Evolutionary conservation across 768 basidiomycete genomes (phyloP), one percentile per base, ranked within the genome.

Genomic region (Leccinum pellstonianum): DNA sequence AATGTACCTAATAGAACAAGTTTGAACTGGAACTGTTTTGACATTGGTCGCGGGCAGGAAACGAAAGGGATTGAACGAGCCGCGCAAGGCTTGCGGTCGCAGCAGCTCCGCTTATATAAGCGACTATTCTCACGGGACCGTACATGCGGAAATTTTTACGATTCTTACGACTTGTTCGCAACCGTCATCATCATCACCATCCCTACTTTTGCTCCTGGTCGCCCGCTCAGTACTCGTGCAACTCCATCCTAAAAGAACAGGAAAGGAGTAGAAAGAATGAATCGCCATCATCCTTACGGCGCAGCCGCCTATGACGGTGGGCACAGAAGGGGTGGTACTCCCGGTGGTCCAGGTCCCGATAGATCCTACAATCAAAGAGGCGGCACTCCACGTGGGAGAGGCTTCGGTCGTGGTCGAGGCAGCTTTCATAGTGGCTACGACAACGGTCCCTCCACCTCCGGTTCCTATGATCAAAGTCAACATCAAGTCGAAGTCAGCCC

Each of bases 1-100:
- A 0, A 43, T 5, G 41, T 62, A 92, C 97, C 97, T 62, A 98
- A 85, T 50, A 98, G 85, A 63, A 98, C 96, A 65, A 98, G 90
- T 75, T 98, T 98, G 81, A 96, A 97, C 76, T 93, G 92, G 66
- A 83, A 91, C 77, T 94, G 92, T 75, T 91, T 91, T 61, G 93
- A 92, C 93, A 95, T 95, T 77, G 77, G 61, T 64, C 76, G 65
- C 73, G 71, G 63, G 66, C 62, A 64, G 66, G 60, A 38, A 62
- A 56, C 33, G 54, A 62, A 69, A 64, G 15, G 65, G 66, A 57
- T 27, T 19, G 23, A 50, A 33, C 31, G 33, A 29, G 53, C 52
- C 55, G 35, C 56, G 57, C 62, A 3, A 49, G 48, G 38, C 27
- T 38, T 41, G 38, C 38, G 38, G 37, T 57, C 64, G 57, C 64